A percentile compares a stretch with the other conserved stretches of the same genome.
Evolutionary conservation across 495 filamentous ascomycete genomes (phyloP).

Genomic region (Penicillium riverlandense): DNA sequence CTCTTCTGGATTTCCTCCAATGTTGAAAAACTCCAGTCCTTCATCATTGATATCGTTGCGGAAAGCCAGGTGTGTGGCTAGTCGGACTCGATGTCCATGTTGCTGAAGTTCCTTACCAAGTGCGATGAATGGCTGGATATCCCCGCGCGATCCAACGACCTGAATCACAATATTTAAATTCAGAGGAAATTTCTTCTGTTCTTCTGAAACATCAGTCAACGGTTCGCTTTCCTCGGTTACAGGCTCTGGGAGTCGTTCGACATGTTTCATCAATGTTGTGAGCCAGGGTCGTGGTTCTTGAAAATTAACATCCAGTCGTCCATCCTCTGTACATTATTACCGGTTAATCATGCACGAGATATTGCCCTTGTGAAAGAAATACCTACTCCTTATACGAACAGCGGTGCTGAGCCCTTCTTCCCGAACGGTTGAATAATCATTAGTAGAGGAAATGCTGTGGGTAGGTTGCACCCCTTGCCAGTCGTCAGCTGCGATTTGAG

Average conservation of each 20-base stretch:
- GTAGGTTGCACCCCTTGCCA: no score
- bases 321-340: background rate
- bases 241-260: background rate
- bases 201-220: constrained; percentile 40
- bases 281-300: background rate
- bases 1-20: constrained; percentile 71
- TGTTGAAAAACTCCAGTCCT: constrained; percentile 71
- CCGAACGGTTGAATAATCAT: no score
- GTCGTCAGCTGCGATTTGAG: no score
- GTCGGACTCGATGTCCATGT: constrained; percentile 66
- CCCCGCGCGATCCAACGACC: constrained; percentile 71
- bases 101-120: constrained; percentile 56
- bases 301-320: constrained; percentile 4
- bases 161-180: constrained; percentile 70
- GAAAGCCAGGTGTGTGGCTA: constrained; percentile 72
- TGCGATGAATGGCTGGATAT: constrained; percentile 70
- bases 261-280: background rate
- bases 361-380: background rate
- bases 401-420: background rate
- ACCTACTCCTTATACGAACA: background rate
- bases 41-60: constrained; percentile 59
- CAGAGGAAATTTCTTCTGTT: constrained; percentile 44
- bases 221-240: background rate
- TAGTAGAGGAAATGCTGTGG: no score
- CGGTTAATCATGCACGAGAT: background rate